Percentiles rank a stretch among this genome's conserved stretches.
phyloP scores from a whole-genome alignment of 495 filamentous ascomycete species.

The Talaromyces borbonicus region DNA sequence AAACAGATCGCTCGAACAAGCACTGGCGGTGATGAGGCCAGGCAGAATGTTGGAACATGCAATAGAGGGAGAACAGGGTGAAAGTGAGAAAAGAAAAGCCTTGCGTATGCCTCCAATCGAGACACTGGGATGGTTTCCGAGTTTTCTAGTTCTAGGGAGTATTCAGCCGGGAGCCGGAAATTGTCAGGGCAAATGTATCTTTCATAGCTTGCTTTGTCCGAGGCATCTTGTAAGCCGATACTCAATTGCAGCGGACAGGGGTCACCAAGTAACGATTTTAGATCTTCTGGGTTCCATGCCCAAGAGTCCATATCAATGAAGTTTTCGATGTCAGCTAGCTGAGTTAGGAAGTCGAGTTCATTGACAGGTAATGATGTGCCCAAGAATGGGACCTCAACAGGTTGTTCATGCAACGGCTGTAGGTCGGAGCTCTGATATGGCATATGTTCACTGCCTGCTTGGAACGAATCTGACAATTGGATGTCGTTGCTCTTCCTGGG shows the following conservation, averaged over 20 bases:
- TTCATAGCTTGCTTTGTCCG: not conserved
- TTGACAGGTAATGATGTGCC: not conserved
- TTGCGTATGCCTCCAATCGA: not conserved
- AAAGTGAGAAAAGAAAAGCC: constrained; percentile 1
- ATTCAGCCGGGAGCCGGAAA: not conserved
- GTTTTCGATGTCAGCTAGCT: not conserved
- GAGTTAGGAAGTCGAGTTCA: not conserved
- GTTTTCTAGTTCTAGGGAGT: not conserved
- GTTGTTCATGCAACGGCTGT: not conserved
- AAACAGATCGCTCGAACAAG: constrained; percentile 1
- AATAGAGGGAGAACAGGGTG: not conserved
- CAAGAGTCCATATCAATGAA: not conserved
- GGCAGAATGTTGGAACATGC: not conserved
- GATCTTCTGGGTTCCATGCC: not conserved
- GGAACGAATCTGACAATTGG: not conserved
- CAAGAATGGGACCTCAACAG: not conserved
- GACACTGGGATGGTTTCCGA: not conserved
- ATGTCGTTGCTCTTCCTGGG: not conserved
- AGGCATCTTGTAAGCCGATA: not conserved
- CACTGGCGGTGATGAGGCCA: not conserved
- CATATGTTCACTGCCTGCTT: not conserved
- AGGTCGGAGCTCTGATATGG: not conserved
- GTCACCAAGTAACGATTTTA: not conserved
- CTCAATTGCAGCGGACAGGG: not conserved
- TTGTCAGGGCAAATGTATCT: not conserved